Percentiles rank a stretch among this genome's conserved stretches.
These are phyloP conservation scores for Mycena galopus DNA, from an alignment of 768 basidiomycete species.

Conservation along the genomic window DNA sequence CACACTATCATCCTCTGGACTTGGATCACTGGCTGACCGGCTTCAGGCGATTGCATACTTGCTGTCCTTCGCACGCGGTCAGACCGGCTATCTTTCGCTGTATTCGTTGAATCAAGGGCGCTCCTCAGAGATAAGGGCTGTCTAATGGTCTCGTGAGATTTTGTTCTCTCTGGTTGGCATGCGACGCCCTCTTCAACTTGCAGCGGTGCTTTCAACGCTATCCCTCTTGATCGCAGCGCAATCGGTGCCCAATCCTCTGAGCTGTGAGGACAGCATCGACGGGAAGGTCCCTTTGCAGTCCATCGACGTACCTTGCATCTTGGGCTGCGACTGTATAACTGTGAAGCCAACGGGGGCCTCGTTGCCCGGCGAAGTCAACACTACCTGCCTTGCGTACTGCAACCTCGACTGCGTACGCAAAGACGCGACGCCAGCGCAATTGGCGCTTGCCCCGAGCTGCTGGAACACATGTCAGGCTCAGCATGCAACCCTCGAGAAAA, in stretches of 20 bases:
- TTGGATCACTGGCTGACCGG: too few relatives aligned
- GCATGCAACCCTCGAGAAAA: background rate
- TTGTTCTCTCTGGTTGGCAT: background rate
- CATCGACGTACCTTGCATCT: background rate
- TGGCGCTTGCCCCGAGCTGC: background rate
- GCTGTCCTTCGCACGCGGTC: too few relatives aligned
- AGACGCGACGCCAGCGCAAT: background rate
- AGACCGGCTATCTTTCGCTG: too few relatives aligned
- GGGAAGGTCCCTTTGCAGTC: constrained; percentile 1
- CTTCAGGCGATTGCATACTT: too few relatives aligned
- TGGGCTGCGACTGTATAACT: background rate
- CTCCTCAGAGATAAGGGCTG: too few relatives aligned
- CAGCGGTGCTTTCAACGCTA: background rate
- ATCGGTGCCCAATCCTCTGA: constrained; percentile 2
- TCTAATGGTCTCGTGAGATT: too few relatives aligned
- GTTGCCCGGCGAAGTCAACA: background rate
- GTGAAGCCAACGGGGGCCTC: background rate
- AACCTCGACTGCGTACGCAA: constrained; percentile 2
- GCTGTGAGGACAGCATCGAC: constrained; percentile 5
- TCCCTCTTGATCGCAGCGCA: background rate
- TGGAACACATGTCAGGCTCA: constrained; percentile 1
- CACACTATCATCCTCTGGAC: background rate
- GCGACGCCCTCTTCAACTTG: background rate
- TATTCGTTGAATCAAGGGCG: background rate
- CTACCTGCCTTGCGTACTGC: background rate